A percentile compares a stretch with the other conserved stretches of the same genome.
Evolutionary conservation across 2,329 filamentous ascomycete species (phyloP).

Genomic region (Nemania sp.): DNA sequence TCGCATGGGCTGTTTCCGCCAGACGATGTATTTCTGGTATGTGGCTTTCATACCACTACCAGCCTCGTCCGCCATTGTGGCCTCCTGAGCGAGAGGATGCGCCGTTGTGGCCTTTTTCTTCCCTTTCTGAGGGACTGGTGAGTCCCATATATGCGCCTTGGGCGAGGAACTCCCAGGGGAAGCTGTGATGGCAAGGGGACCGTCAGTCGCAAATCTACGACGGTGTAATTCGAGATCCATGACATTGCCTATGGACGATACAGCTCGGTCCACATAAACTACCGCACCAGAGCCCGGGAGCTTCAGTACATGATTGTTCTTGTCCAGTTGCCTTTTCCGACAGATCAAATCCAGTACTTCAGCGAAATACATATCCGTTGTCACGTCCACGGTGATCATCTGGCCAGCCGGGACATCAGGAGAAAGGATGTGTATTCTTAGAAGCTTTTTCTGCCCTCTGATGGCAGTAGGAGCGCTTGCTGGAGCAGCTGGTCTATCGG

Average conservation of each 20-base stretch:
- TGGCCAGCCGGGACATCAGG: conserved; percentile 73
- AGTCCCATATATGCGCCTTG: conserved; percentile 61
- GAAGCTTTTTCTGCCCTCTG: conserved; percentile 69
- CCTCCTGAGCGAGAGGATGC: conserved; percentile 69
- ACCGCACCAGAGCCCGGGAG: conserved; percentile 74
- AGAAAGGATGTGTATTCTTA: conserved; percentile 72
- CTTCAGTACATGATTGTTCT: conserved; percentile 77
- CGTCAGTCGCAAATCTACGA: conserved; percentile 75
- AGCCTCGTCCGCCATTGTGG: conserved; percentile 61
- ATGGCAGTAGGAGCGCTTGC: conserved; percentile 47
- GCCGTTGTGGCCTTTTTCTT: conserved; percentile 60
- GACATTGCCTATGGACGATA: conserved; percentile 76
- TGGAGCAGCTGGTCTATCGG: conserved; percentile 59
- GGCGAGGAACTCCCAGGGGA: conserved; percentile 72
- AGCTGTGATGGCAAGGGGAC: conserved; percentile 67
- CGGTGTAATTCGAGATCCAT: conserved; percentile 76
- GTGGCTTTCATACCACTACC: conserved; percentile 52
- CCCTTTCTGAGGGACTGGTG: conserved; percentile 49
- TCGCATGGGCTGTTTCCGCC: conserved; percentile 80
- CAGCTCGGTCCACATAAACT: conserved; percentile 75
- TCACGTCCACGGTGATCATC: conserved; percentile 73
- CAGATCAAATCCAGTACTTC: conserved; percentile 81
- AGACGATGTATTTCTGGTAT: conserved; percentile 78
- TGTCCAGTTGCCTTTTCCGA: conserved; percentile 76
- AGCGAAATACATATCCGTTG: conserved; percentile 80